A percentile compares a stretch with the other conserved stretches of the same genome.
Conservation (phyloP, 495 filamentous ascomycete genomes). For the Cetradonia linearis region DNA sequence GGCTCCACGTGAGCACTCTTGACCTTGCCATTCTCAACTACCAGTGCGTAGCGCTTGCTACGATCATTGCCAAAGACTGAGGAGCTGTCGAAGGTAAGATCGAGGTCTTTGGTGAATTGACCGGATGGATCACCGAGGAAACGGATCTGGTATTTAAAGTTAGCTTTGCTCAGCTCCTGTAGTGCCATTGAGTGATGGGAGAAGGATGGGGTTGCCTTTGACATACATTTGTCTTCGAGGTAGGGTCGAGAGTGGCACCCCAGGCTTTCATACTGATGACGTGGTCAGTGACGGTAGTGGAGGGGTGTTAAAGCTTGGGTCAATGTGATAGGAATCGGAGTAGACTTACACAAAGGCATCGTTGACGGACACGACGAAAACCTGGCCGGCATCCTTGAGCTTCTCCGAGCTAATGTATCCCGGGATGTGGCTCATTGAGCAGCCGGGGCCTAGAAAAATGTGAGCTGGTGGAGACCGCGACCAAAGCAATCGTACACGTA, state of each 20-base stretch:
- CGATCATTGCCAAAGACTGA: conserved; percentile 78
- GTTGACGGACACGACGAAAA: conserved; percentile 87
- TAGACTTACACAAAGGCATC: conserved; percentile 82
- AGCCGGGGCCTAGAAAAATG: conserved; percentile 46
- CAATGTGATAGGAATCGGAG: not conserved
- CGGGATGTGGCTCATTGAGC: conserved; percentile 70
- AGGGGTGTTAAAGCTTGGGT: not conserved
- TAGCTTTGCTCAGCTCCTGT: not conserved
- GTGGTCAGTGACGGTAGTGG: not conserved
- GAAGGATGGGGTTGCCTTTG: not conserved
- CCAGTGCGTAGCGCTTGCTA: conserved; percentile 80
- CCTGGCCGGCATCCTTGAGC: conserved; percentile 61
- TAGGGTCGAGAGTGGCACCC: conserved; percentile 62
- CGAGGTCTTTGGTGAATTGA: conserved; percentile 73
- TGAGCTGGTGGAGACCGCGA: conserved; percentile 10
- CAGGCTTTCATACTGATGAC: conserved; percentile 71
- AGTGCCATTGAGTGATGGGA: conserved; percentile 8
- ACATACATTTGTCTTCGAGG: conserved; percentile 62
- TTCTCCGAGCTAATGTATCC: conserved; percentile 69
- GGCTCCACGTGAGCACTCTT: conserved; percentile 72
- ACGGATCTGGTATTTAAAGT: conserved; percentile 46
- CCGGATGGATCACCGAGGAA: conserved; percentile 85
- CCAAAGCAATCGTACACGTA: not conserved
- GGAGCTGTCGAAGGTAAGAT: conserved; percentile 70
- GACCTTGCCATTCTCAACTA: conserved; percentile 69